A percentile compares a stretch with the other conserved stretches of the same genome.
phyloP scores from a whole-genome alignment of 1,284 basidiomycete species.

The Boletellus deceptivus region DNA sequence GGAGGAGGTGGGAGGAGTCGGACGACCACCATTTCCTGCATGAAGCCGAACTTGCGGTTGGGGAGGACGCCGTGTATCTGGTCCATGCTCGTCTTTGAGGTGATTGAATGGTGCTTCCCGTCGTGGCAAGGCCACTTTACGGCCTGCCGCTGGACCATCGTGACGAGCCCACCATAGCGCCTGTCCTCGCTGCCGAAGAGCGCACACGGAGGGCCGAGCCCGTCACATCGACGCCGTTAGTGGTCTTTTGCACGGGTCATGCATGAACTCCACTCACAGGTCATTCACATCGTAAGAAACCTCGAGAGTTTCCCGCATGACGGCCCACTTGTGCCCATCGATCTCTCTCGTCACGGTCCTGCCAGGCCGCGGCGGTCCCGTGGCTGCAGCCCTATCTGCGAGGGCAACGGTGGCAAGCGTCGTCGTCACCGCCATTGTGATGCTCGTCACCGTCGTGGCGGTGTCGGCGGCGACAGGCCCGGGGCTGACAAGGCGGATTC shows the following conservation, averaged over 20 bases:
- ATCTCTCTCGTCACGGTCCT: background rate
- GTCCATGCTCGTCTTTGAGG: constrained; percentile 4
- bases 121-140: constrained; percentile 3
- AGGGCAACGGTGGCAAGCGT: too few relatives aligned
- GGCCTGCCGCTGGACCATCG: constrained; percentile 5
- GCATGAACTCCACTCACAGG: background rate
- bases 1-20: background rate
- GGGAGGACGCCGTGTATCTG: background rate
- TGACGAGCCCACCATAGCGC: background rate
- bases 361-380: too few relatives aligned
- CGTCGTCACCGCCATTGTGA: too few relatives aligned
- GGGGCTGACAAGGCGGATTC: too few relatives aligned
- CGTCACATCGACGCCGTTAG: background rate
- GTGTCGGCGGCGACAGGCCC: too few relatives aligned
- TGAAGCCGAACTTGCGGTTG: background rate
- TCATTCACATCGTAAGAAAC: constrained; percentile 2
- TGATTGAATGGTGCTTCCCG: background rate
- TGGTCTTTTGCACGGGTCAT: too few relatives aligned
- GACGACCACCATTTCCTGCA: constrained; percentile 1
- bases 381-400: background rate
- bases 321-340: background rate
- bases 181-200: background rate
- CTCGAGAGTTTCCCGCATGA: background rate
- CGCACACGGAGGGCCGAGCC: background rate
- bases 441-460: too few relatives aligned